Evolutionary conservation across 352 stramenopile species (phyloP).

Genomic region (Lagenidium giganteum): DNA sequence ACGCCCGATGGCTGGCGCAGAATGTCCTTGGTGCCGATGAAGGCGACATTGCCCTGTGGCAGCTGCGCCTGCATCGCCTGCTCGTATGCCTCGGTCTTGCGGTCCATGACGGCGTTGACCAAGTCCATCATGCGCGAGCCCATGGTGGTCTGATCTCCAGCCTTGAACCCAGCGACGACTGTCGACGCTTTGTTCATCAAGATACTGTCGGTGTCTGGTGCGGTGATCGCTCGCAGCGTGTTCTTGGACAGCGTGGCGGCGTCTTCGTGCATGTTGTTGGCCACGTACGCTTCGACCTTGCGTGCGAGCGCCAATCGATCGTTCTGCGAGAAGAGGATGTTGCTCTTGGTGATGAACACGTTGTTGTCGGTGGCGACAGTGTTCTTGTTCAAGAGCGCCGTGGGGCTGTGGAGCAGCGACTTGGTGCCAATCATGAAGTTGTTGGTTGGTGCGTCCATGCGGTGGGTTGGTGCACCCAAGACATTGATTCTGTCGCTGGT

Average conservation of each 20-base stretch:
- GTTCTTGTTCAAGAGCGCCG: slow-evolving; percentile 34
- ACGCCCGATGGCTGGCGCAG: slow-evolving; percentile 17
- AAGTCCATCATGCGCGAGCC: slow-evolving; percentile 14
- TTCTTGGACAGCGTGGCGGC: slow-evolving; percentile 7
- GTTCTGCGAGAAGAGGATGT: slow-evolving; percentile 26
- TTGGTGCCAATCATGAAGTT: slow-evolving; percentile 10
- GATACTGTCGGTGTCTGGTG: slow-evolving; percentile 10
- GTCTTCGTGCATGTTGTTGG: not conserved
- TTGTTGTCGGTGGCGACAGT: slow-evolving; percentile 31
- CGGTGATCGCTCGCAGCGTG: slow-evolving; percentile 15
- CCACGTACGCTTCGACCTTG: slow-evolving; percentile 10
- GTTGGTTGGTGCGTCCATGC: too few relatives aligned
- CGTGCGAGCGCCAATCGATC: slow-evolving; percentile 19
- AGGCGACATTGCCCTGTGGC: slow-evolving; percentile 2
- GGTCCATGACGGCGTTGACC: slow-evolving; percentile 17
- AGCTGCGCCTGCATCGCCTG: slow-evolving; percentile 8
- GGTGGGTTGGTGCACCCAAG: too few relatives aligned
- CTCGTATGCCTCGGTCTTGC: too few relatives aligned
- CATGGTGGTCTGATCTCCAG: slow-evolving; percentile 9
- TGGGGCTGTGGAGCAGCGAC: slow-evolving; percentile 19
- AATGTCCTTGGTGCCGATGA: slow-evolving; percentile 20
- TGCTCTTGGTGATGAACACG: slow-evolving; percentile 25
- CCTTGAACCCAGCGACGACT: slow-evolving; percentile 20
- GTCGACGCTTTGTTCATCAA: slow-evolving; percentile 30
- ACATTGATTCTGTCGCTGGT: too few relatives aligned